Percentiles rank a stretch among this genome's conserved stretches.
These are phyloP conservation scores for Coemansia sp. DNA, from an alignment of 192 early-diverging fungal species.

Conservation along the genomic window DNA sequence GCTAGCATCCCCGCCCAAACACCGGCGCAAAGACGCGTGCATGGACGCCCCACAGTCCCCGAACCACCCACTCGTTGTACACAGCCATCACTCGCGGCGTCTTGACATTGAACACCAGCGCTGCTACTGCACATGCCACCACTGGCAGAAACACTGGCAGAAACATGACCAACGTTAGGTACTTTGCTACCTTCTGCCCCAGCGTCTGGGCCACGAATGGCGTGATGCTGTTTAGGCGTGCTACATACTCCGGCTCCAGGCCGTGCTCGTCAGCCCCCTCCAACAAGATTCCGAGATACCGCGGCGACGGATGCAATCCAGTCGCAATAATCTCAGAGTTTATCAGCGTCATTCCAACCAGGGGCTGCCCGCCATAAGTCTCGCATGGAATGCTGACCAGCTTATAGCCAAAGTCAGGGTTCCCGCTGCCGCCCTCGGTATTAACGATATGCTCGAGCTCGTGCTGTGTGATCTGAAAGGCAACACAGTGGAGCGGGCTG, in stretches of 20 bases:
- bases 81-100: slow-evolving; percentile 19
- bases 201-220: slow-evolving; percentile 24
- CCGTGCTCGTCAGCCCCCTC: slow-evolving; percentile 43
- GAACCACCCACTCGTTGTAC: slow-evolving; percentile 22
- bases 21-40: slow-evolving; percentile 31
- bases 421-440: slow-evolving; percentile 50
- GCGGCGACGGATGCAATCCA: slow-evolving; percentile 36
- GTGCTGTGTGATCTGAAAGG: slow-evolving; percentile 36
- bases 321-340: slow-evolving; percentile 3
- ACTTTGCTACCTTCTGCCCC: slow-evolving; percentile 41
- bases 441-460: slow-evolving; percentile 48
- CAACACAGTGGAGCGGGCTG: slow-evolving; percentile 42
- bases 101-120: slow-evolving; percentile 28
- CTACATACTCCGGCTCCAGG: slow-evolving; percentile 35
- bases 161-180: slow-evolving; percentile 10
- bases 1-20: slow-evolving; percentile 37
- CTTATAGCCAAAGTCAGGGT: slow-evolving; percentile 47
- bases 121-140: slow-evolving; percentile 7
- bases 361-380: slow-evolving; percentile 24
- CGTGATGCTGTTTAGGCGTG: slow-evolving; percentile 20
- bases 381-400: slow-evolving; percentile 30
- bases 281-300: slow-evolving; percentile 39
- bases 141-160: slow-evolving; percentile 25
- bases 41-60: slow-evolving; percentile 32
- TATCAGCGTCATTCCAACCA: slow-evolving; percentile 32